Evolutionary conservation across 352 stramenopile species (phyloP).

Genomic region (Phytophthora fragariae): DNA sequence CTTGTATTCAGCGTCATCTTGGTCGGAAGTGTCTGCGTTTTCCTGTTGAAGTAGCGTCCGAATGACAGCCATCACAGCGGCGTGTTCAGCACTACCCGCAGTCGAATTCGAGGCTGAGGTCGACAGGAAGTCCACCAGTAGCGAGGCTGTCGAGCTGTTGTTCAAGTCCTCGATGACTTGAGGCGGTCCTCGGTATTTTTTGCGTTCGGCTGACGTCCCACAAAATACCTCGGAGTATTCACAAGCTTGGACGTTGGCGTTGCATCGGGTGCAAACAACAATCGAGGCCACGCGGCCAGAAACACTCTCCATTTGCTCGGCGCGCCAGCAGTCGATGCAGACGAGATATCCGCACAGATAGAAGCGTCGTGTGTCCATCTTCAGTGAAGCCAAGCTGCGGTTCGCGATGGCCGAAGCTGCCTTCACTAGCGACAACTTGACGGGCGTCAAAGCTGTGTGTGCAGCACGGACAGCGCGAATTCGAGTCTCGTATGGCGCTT

Average conservation of each 20-base stretch:
- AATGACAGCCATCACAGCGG: slow-evolving; percentile 28
- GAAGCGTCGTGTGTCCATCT: slow-evolving; percentile 24
- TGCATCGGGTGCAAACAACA: slow-evolving; percentile 44
- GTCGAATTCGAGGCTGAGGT: slow-evolving; percentile 15
- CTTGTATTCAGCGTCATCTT: slow-evolving; percentile 1
- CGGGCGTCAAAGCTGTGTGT: slow-evolving; percentile 39
- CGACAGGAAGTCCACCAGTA: slow-evolving; percentile 38
- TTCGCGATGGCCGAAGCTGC: slow-evolving; percentile 17
- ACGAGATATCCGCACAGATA: slow-evolving; percentile 33
- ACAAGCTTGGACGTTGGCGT: slow-evolving; percentile 44
- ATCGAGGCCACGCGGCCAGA: slow-evolving; percentile 28
- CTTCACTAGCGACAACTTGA: slow-evolving; percentile 22
- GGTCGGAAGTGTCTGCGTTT: neutral
- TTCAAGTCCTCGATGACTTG: slow-evolving; percentile 5
- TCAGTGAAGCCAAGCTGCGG: slow-evolving; percentile 5
- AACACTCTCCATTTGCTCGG: slow-evolving; percentile 26
- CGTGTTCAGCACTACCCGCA: slow-evolving; percentile 25
- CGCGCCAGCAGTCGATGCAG: slow-evolving; percentile 26
- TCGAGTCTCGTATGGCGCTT: slow-evolving; percentile 11
- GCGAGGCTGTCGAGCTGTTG: slow-evolving; percentile 7
- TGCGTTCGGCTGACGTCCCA: slow-evolving; percentile 7
- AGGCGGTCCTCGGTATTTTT: slow-evolving; percentile 1
- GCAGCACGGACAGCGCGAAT: slow-evolving; percentile 54
- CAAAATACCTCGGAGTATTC: slow-evolving; percentile 36
- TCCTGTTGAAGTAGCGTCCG: slow-evolving; percentile 27